Evolutionary conservation across 768 basidiomycete genomes (phyloP).

Genomic region (Kwoniella bestiolae): DNA sequence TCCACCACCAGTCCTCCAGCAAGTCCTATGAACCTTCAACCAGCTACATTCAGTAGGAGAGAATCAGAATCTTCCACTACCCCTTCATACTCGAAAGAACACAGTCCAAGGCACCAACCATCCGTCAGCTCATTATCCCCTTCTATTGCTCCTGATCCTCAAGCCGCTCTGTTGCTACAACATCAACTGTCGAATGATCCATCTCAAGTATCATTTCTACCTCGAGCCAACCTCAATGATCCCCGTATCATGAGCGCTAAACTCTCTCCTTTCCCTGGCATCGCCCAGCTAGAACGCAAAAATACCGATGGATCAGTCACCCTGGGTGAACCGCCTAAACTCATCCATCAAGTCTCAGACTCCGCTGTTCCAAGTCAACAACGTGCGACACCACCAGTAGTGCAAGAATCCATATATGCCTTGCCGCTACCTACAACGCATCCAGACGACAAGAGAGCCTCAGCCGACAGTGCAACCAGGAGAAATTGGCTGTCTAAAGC

Average conservation of each 20-base stretch:
- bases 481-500: constrained; percentile 57
- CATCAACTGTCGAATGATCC: constrained; percentile 68
- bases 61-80: constrained; percentile 41
- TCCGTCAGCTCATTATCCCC: constrained; percentile 40
- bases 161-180: constrained; percentile 55
- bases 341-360: constrained; percentile 53
- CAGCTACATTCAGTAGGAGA: constrained; percentile 27
- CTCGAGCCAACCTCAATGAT: constrained; percentile 72
- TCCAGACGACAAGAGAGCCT: constrained; percentile 25
- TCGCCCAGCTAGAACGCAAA: constrained; percentile 66
- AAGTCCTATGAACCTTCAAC: constrained; percentile 26
- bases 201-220: constrained; percentile 67
- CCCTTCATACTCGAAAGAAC: constrained; percentile 59
- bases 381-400: constrained; percentile 19
- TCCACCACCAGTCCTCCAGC: constrained; percentile 24
- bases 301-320: constrained; percentile 7
- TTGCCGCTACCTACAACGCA: constrained; percentile 29
- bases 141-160: constrained; percentile 22
- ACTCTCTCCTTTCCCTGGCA: constrained; percentile 87
- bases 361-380: constrained; percentile 46
- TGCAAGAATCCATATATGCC: constrained; percentile 38
- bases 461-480: constrained; percentile 44
- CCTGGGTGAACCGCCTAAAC: constrained; percentile 27
- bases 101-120: constrained; percentile 47
- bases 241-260: constrained; percentile 75